phyloP scores from a whole-genome alignment of 202 grass and related monocot species.

The Carex arenaria region DNA sequence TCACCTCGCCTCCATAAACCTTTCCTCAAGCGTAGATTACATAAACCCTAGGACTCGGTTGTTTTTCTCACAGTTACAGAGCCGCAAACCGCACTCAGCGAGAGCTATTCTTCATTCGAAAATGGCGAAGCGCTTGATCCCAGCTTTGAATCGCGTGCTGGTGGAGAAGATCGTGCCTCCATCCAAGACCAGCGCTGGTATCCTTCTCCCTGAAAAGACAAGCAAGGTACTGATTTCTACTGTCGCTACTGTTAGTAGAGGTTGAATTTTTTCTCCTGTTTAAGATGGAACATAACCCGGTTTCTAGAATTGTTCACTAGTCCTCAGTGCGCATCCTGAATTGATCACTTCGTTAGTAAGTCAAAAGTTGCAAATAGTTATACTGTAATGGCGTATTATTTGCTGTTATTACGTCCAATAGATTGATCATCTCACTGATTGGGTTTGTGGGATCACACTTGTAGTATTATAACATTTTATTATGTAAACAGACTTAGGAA shows the following conservation, averaged over 20 bases:
- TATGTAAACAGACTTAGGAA: neutral
- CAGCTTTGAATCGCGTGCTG: constrained; percentile 67
- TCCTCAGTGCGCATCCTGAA: neutral
- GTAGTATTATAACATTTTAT: neutral
- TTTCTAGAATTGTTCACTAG: neutral
- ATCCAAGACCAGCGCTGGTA: constrained; percentile 67
- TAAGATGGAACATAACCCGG: neutral
- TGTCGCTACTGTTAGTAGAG: neutral
- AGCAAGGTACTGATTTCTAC: constrained; percentile 16
- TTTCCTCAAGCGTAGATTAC: too few relatives aligned
- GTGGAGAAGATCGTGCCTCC: constrained; percentile 77
- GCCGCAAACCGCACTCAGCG: neutral
- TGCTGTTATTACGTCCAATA: neutral
- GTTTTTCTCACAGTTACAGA: neutral
- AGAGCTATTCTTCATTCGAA: neutral
- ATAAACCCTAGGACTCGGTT: constrained; percentile 17
- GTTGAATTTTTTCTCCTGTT: neutral
- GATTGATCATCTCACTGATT: neutral
- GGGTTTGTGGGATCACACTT: neutral
- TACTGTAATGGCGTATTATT: neutral
- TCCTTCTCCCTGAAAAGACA: constrained; percentile 76
- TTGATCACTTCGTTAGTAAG: neutral
- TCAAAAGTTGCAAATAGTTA: neutral
- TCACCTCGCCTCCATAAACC: constrained; percentile 20
- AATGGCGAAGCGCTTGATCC: constrained; percentile 80